Percentiles rank a stretch among this genome's conserved stretches.
These are phyloP conservation scores for Coemansia sp. DNA, from an alignment of 192 early-diverging fungal genomes.

Conservation along the genomic window DNA sequence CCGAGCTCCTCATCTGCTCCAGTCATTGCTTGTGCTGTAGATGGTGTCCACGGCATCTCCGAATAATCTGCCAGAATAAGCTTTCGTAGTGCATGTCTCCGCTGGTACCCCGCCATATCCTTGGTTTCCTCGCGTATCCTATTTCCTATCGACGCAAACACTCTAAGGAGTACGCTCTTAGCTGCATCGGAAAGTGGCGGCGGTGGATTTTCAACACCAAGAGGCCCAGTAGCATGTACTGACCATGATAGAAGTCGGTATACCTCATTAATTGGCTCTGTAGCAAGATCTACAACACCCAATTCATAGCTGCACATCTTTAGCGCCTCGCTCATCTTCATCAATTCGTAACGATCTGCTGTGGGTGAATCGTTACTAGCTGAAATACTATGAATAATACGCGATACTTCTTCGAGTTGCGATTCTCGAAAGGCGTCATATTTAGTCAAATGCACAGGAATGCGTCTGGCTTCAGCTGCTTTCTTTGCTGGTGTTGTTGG, in stretches of 20 bases:
- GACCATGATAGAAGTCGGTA: conserved; percentile 42
- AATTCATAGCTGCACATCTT: conserved; percentile 50
- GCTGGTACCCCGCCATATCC: conserved; percentile 48
- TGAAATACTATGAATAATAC: conserved; percentile 21
- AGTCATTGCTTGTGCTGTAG: neutral
- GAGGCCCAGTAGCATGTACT: conserved; percentile 27
- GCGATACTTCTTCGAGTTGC: conserved; percentile 13
- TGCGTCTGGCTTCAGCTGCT: conserved; percentile 23
- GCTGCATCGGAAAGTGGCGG: conserved; percentile 33
- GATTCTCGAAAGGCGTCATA: conserved; percentile 34
- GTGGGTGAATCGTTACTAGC: conserved; percentile 10
- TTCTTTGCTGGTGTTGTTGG: conserved; percentile 9
- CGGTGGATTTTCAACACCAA: conserved; percentile 13
- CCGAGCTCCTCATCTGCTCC: conserved; percentile 5
- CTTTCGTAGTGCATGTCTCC: conserved; percentile 41
- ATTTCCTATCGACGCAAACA: conserved; percentile 36
- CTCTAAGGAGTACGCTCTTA: conserved; percentile 18
- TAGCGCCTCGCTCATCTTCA: conserved; percentile 49
- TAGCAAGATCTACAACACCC: conserved; percentile 13
- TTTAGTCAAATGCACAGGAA: conserved; percentile 41
- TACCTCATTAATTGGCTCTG: conserved; percentile 22
- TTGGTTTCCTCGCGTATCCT: conserved; percentile 40
- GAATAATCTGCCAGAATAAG: conserved; percentile 22
- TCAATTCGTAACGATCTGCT: conserved; percentile 42
- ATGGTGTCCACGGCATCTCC: neutral